Evolutionary conservation across 768 basidiomycete genomes (phyloP).

Genomic region (Amanita phalloides): DNA sequence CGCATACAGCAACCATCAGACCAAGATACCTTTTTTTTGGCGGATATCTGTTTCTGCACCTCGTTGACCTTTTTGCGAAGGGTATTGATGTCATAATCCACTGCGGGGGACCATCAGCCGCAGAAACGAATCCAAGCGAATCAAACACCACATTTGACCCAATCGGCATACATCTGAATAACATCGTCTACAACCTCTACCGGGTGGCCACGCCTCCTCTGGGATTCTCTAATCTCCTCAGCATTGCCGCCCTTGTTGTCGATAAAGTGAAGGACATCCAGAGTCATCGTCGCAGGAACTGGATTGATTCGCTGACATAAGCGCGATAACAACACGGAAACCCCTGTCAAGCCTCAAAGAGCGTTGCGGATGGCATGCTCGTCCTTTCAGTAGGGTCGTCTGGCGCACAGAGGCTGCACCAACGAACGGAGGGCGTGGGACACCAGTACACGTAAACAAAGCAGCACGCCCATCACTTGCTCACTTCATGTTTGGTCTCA

Average conservation of each 20-base stretch:
- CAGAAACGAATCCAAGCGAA: not conserved
- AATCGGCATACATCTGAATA: constrained; percentile 82
- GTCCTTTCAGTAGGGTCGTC: not conserved
- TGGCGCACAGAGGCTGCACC: not conserved
- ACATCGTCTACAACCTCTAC: constrained; percentile 93
- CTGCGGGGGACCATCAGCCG: constrained; percentile 27
- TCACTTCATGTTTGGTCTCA: constrained; percentile 49
- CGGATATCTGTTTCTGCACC: constrained; percentile 88
- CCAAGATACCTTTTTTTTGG: constrained; percentile 75
- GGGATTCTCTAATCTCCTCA: constrained; percentile 82
- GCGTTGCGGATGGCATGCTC: not conserved
- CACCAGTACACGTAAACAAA: not conserved
- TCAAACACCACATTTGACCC: constrained; percentile 77
- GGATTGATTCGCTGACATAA: constrained; percentile 1
- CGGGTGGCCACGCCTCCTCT: constrained; percentile 80
- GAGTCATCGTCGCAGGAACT: constrained; percentile 44
- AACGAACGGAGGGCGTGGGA: not conserved
- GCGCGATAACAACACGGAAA: not conserved
- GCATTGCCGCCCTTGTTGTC: constrained; percentile 89
- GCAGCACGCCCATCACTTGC: constrained; percentile 1
- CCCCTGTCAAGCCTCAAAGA: not conserved
- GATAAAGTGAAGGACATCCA: constrained; percentile 74
- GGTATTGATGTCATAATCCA: constrained; percentile 76
- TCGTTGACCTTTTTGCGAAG: constrained; percentile 78
- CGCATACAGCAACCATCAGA: not conserved